These are phyloP conservation scores for Oryza brachyantha DNA, from an alignment of 176 grass and related monocot species.

Conservation along the genomic window DNA sequence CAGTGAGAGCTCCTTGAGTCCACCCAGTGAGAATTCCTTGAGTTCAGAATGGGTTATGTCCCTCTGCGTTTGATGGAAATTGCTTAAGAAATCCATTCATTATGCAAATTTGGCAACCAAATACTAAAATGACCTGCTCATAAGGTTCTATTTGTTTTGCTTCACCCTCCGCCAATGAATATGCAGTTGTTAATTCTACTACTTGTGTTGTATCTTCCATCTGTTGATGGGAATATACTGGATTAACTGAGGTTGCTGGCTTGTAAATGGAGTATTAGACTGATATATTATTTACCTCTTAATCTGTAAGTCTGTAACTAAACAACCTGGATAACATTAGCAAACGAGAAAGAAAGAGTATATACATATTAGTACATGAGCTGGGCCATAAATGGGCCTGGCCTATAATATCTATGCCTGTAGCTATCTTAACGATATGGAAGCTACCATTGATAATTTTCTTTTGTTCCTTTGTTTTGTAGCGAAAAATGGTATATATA, in stretches of 20 bases:
- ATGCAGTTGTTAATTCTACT: neutral
- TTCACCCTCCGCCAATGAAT: neutral
- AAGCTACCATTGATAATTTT: neutral
- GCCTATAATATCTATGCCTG: too few species aligned
- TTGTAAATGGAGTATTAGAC: neutral
- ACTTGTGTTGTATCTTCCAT: neutral
- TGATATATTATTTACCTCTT: constrained; percentile 7
- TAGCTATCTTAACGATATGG: neutral
- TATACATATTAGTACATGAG: too few species aligned
- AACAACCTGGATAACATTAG: too few species aligned
- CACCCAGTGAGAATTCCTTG: neutral
- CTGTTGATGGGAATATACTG: neutral
- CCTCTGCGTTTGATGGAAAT: neutral
- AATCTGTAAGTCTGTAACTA: neutral
- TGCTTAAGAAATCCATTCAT: neutral
- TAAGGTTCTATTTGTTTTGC: neutral
- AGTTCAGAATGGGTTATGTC: neutral
- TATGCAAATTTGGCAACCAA: neutral
- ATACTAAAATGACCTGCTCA: neutral
- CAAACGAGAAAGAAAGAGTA: too few species aligned
- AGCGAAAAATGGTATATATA: constrained; percentile 98
- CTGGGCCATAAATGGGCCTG: too few species aligned
- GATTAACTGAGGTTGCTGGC: constrained; percentile 1
- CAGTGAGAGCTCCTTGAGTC: too few species aligned
- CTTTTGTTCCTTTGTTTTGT: constrained; percentile 21